Evolutionary conservation across 768 basidiomycete genomes (phyloP).

Genomic region (Auriscalpium orientale): DNA sequence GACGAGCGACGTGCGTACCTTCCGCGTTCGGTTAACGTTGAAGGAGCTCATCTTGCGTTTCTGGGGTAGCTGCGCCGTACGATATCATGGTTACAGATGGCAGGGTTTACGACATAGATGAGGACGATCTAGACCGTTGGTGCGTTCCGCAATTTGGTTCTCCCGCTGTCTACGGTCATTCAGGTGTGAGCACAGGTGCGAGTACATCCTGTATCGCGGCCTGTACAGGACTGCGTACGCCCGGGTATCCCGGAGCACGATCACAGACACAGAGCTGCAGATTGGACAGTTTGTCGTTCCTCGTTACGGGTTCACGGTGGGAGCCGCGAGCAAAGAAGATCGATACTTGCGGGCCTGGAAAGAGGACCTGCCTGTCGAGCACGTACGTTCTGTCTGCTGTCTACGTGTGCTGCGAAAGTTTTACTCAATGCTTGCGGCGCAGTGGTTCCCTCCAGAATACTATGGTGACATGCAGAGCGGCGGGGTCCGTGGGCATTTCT

Average conservation of each 20-base stretch:
- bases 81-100: conserved; percentile 73
- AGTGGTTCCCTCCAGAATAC: conserved; percentile 79
- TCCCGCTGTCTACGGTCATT: not conserved
- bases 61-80: conserved; percentile 58
- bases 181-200: conserved; percentile 49
- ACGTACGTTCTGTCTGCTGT: conserved; percentile 35
- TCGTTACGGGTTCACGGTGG: conserved; percentile 40
- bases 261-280: conserved; percentile 89
- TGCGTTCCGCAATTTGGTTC: conserved; percentile 20
- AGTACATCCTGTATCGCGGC: conserved; percentile 84
- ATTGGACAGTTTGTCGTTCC: conserved; percentile 81
- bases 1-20: conserved; percentile 48
- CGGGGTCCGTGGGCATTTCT: conserved; percentile 64
- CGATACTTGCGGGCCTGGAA: conserved; percentile 63
- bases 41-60: conserved; percentile 1
- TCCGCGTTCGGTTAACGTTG: not conserved
- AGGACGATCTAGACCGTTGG: conserved; percentile 67
- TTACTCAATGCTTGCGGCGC: not conserved
- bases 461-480: conserved; percentile 45
- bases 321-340: conserved; percentile 52
- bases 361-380: conserved; percentile 54
- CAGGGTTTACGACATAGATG: conserved; percentile 70
- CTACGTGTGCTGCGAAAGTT: no score
- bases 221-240: conserved; percentile 77
- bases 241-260: conserved; percentile 70